Base-by-base conservation (phyloP, 257 asterid genomes). In the Forsythia viridissima region DNA sequence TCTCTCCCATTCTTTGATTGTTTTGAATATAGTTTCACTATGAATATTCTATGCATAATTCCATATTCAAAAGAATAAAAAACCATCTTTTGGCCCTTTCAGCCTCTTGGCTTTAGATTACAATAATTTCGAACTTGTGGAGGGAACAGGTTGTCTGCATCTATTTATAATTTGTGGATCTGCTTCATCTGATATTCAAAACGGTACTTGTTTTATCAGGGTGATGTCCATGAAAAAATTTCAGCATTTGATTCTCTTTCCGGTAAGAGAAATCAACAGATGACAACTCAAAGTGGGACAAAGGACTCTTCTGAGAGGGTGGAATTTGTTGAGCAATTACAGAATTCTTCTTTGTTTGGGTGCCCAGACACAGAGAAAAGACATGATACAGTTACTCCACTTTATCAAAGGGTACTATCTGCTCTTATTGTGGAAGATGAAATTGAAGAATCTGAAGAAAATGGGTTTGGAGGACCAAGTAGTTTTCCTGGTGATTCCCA, bases 381-480 rank as follows among this genome's bases (percentile, higher is more conserved):
- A 74, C 77, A 69, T 80, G 89, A 84, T 76, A 85, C 72, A 72
- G 88, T 74, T 76, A 81, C 90, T 75, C 97, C 99, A 71, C 91
- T 95, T 78, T 91, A 86, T 87, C 98, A 95, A 79, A 91, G 98
- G 87, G 90, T 95, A 70, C 89, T 95, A 76, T 95, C 99, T 20
- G 97, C 99, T 81, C 86, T 95, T 57, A 93, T 95, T 39, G 9
- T 89, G 43, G 99, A 91, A 75, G 98, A 92, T 84, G 93, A 95
- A 77, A 77, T 80, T 68, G 97, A 93, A 87, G 94, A 88, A 82
- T 89, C 70, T 83, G 97, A 91, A 83, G 97, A 89, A 67, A 89
- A 85, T 85, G 97, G 89, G 74, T 89, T 83, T 82, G 96, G 80
- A 78, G 84, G 83, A 82, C 83, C 77, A 43, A 68, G 87, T 80